Base-by-base conservation (phyloP, 306 rosid species). In the Ormosia semicastrata region DNA sequence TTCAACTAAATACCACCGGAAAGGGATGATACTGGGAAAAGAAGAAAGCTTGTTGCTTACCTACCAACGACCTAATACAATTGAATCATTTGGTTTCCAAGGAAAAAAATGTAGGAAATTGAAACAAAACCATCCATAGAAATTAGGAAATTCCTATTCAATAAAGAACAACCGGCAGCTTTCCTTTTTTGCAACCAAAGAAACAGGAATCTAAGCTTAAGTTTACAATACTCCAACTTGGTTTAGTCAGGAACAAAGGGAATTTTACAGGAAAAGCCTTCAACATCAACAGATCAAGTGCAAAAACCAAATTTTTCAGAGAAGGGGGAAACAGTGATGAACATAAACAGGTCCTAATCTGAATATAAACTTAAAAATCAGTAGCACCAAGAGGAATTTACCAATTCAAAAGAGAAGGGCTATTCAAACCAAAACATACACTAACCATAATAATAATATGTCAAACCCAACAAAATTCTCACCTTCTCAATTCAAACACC, bases 31-130 rank as follows among this genome's bases (percentile, higher is more conserved):
- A 34, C 46, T 56, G 53, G 30, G 14, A 41, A 69, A 49, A 83
- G 67, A 78, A 37, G 77, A 83, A 71, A 80, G 17, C 56, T 52
- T 53, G 76, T 79, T 65, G 87, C 85, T 87, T 59, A 89, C 91
- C 95, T 74, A 89, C 82, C 91, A 78, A 73, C 85, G 74, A 87
- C 90, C 93, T 82, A 89, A 79, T 78, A 75, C 50, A 65, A 39
- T 44, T 60, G 33, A 57, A 77, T 81, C 62, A 76, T 66, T 84
- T 80, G 79, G 71, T 67, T 80, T 63, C 81, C 41, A 79, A 73
- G 80, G 78, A 71, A 77, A 66, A 82, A 75, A 85, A 81, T 33
- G 32, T 52, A 39, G 52, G 75, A 75, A 78, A 74, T 75, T 67
- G 46, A 64, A 71, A 81, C 63, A 18, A 77, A 66, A 82, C 6